A percentile compares a stretch with the other conserved stretches of the same genome.
Evolutionary conservation across 441 rosid genomes (phyloP).

Genomic region (California macrophylla): DNA sequence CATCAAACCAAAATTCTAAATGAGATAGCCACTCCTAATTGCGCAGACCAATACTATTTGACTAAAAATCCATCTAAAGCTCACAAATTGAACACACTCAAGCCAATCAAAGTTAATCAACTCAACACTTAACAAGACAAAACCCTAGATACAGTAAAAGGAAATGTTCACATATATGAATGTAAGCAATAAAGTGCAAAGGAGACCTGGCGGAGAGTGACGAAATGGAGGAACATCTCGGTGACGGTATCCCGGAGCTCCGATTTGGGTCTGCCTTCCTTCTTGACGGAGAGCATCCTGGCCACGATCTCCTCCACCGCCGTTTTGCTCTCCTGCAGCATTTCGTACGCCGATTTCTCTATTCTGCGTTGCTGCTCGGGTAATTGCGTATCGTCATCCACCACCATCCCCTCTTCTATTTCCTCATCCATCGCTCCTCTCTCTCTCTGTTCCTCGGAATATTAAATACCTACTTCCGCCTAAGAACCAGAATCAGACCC

Average conservation of each 20-base stretch:
- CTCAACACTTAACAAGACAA: not conserved
- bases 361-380: conserved; percentile 24
- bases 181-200: not conserved
- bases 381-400: conserved; percentile 31
- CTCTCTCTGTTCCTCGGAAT: not conserved
- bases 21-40: not conserved
- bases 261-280: conserved; percentile 42
- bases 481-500: not conserved
- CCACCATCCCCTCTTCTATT: conserved; percentile 59
- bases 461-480: not conserved
- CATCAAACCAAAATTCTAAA: not conserved
- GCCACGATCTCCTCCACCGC: conserved; percentile 57
- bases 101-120: not conserved
- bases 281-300: conserved; percentile 47
- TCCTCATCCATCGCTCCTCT: conserved; percentile 36
- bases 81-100: not conserved
- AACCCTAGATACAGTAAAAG: conserved; percentile 7
- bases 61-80: not conserved
- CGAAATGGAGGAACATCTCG: conserved; percentile 68
- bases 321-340: conserved; percentile 52
- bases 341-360: conserved; percentile 41
- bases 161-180: not conserved
- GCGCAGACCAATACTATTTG: not conserved
- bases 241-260: conserved; percentile 61
- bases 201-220: conserved; percentile 73